Evolutionary conservation across 1,139 yeast species (phyloP), one percentile per base, ranked within the genome.

Genomic region (Kluyveromyces marxianus): DNA sequence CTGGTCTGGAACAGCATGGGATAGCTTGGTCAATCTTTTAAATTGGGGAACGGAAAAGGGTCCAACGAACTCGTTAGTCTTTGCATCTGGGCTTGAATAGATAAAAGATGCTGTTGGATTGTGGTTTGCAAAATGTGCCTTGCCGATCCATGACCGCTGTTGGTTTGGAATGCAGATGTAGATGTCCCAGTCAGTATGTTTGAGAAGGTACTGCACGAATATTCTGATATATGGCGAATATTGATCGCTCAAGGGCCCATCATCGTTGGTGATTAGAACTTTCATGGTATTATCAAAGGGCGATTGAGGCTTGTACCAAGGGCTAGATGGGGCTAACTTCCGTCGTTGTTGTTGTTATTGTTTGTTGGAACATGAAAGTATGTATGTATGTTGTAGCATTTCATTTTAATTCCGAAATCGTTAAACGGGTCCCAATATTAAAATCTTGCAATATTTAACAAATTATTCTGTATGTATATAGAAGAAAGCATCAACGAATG

Each of bases 81-180:
- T 49, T 49, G 78, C 55, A 58, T 72, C 65, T 27, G 85, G 75
- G 33, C 63, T 50, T 7, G 67, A 59, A 58, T 81, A 84, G 25
- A 85, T 71, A 59, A 81, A 90, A 7, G 78, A 71, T 3, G 92
- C 80, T 2, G 80, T 70, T 44, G 90, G 72, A 36, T 81, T 77
- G 57, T 81, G 77, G 25, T 95, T 97, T 3, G 96, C 95, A 62
- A 90, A 81, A 68, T 90, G 97, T 8, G 98, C 97, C 65, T 92
- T 92, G 35, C 96, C 96, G 49, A 89, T 90, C 98, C 98, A 92
- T 7, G 97, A 89, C 56, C 95, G 71, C 57, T 81, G 87, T 46
- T 77, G 79, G 54, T 80, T 74, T 10, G 97, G 97, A 4, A 92
- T 83, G 30, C 83, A 90, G 28, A 92, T 80, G 14, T 92, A 83